phyloP scores from a whole-genome alignment of 305 asterid genomes.

The Euphrasia arctica region DNA sequence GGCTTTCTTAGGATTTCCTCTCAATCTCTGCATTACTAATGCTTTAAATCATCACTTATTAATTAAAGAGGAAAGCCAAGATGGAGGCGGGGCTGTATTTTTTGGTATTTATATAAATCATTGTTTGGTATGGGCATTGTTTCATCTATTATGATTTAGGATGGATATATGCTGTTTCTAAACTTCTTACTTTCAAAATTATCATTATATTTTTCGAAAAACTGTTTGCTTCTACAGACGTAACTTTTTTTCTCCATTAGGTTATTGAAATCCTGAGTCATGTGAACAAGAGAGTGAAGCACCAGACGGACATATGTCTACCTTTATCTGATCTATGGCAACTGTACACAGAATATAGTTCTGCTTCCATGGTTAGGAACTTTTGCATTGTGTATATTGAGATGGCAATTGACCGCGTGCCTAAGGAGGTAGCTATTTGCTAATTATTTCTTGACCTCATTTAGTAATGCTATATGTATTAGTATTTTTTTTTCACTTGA shows the following conservation, averaged over 20 bases:
- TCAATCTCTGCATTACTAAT: slow-evolving; percentile 8
- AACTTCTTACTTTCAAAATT: slow-evolving; percentile 1
- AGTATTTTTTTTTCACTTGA: slow-evolving; percentile 10
- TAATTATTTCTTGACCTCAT: slow-evolving; percentile 24
- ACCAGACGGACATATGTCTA: slow-evolving; percentile 65
- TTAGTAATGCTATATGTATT: neutral
- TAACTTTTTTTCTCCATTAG: slow-evolving; percentile 37
- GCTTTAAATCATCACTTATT: slow-evolving; percentile 9
- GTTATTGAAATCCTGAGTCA: slow-evolving; percentile 91
- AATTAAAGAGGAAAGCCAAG: neutral
- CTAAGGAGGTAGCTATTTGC: slow-evolving; percentile 54
- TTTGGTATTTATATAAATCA: neutral
- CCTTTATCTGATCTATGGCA: slow-evolving; percentile 79
- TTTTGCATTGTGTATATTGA: slow-evolving; percentile 88
- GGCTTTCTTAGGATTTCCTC: slow-evolving; percentile 12
- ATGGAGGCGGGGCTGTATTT: neutral
- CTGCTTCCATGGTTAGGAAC: slow-evolving; percentile 81
- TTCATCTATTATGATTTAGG: neutral
- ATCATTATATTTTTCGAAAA: slow-evolving; percentile 8
- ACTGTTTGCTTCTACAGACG: slow-evolving; percentile 20
- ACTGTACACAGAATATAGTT: slow-evolving; percentile 63
- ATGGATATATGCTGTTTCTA: slow-evolving; percentile 17
- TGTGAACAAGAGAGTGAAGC: slow-evolving; percentile 91
- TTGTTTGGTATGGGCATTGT: slow-evolving; percentile 9
- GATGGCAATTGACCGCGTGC: slow-evolving; percentile 85